phyloP scores from a whole-genome alignment of 768 basidiomycete species.

The Psilocybe azurescens region DNA sequence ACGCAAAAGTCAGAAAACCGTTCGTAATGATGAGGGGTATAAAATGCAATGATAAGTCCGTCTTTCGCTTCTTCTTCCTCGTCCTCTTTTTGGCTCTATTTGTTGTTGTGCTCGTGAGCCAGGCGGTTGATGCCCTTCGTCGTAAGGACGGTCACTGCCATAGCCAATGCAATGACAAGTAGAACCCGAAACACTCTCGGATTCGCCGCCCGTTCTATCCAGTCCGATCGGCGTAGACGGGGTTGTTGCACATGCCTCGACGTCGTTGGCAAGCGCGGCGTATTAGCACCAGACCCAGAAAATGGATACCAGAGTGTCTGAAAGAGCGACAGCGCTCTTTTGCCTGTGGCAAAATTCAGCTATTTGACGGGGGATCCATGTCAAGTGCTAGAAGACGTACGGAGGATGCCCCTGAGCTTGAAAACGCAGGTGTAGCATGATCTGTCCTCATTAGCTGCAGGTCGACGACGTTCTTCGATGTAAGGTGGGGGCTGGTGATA shows the following conservation, averaged over 20 bases:
- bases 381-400: neutral
- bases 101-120: neutral
- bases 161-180: neutral
- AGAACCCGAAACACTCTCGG: neutral
- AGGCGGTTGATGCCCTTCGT: neutral
- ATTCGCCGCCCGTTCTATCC: neutral
- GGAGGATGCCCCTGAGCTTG: neutral
- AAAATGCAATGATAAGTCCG: neutral
- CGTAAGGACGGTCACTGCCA: neutral
- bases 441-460: neutral
- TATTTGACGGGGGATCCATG: neutral
- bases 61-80: neutral
- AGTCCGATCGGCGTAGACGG: conserved; percentile 6
- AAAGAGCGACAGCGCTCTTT: neutral
- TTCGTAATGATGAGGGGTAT: neutral
- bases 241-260: neutral
- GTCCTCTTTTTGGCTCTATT: neutral
- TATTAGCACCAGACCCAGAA: neutral
- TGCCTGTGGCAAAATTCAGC: neutral
- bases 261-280: neutral
- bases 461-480: neutral
- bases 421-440: neutral
- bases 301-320: neutral
- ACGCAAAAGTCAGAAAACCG: neutral
- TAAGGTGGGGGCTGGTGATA: neutral